Percentiles rank a stretch among this genome's conserved stretches.
phyloP scores from a whole-genome alignment of 768 basidiomycete species.

The Rhodosporidiobolus sp. region DNA sequence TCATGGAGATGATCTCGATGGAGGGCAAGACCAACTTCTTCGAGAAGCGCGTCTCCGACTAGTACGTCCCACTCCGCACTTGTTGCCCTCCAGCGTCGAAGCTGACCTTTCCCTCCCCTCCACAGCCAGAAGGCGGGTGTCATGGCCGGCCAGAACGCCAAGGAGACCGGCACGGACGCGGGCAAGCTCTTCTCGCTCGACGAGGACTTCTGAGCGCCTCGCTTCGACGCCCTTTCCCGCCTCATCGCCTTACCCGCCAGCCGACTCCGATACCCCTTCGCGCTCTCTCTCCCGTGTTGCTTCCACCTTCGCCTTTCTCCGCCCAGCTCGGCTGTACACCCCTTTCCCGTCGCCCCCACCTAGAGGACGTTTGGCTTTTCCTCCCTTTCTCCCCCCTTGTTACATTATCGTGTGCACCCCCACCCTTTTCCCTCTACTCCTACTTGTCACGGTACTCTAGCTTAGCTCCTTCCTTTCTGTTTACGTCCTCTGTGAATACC shows the following conservation, averaged over 20 bases:
- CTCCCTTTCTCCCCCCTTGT: too few species aligned
- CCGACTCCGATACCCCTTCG: too few species aligned
- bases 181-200: conserved; percentile 39
- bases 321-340: conserved; percentile 1
- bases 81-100: too few species aligned
- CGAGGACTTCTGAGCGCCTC: conserved; percentile 6
- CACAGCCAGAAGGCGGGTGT: conserved; percentile 53
- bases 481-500: neutral
- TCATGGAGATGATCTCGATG: conserved; percentile 57
- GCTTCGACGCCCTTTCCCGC: too few species aligned
- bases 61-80: too few species aligned
- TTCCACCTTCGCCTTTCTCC: neutral
- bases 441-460: neutral
- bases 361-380: too few species aligned
- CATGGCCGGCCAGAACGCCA: conserved; percentile 39
- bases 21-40: conserved; percentile 97
- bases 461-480: neutral
- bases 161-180: conserved; percentile 40
- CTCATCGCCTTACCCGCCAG: too few species aligned
- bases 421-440: neutral
- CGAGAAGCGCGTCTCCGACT: conserved; percentile 52
- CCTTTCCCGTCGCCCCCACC: neutral
- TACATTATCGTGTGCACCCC: too few species aligned
- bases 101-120: neutral
- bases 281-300: neutral